phyloP scores from a whole-genome alignment of 1,139 yeast species.

The Candida sp. region DNA sequence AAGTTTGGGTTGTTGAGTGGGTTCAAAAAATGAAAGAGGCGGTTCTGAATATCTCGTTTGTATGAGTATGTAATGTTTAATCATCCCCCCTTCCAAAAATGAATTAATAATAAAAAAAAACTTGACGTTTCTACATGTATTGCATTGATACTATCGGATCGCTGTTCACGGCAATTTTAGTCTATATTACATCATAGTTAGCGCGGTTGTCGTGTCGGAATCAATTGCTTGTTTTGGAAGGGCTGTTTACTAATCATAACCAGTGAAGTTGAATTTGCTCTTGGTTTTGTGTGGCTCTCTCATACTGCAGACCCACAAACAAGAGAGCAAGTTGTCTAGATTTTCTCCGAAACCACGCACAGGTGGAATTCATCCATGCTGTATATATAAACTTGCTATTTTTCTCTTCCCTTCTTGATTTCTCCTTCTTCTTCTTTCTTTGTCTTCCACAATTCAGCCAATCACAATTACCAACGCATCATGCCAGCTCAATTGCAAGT shows the following conservation, averaged over 20 bases:
- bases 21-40: not conserved
- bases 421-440: not conserved
- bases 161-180: not conserved
- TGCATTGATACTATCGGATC: too few species aligned
- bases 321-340: too few species aligned
- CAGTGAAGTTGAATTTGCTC: too few species aligned
- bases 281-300: too few species aligned
- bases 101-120: not conserved
- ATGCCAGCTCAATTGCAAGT: constrained; percentile 15
- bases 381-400: not conserved
- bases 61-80: too few species aligned
- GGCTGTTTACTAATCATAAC: not conserved
- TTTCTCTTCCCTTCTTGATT: not conserved
- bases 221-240: not conserved
- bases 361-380: not conserved
- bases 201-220: not conserved
- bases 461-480: not conserved
- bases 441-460: not conserved
- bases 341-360: too few species aligned
- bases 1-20: constrained; percentile 4
- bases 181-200: not conserved
- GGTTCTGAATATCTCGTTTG: too few species aligned
- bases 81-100: not conserved
- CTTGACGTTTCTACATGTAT: too few species aligned
- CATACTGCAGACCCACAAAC: too few species aligned